These are phyloP conservation scores for Scleroderma bovista DNA, from an alignment of 768 basidiomycete genomes.

Conservation along the genomic window DNA sequence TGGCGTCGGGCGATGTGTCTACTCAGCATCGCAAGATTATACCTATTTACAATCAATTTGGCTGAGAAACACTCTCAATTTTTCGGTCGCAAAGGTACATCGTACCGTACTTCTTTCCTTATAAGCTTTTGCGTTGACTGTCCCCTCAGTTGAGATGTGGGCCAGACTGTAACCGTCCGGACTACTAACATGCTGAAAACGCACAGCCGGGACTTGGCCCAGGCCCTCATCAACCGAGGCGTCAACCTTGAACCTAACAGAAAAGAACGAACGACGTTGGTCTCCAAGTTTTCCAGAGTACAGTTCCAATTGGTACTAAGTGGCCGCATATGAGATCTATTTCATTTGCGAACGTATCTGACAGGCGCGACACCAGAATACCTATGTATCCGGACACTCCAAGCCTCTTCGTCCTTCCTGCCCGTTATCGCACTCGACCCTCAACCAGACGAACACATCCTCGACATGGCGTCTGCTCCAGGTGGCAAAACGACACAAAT, in stretches of 20 bases:
- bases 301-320: constrained; percentile 86
- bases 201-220: constrained; percentile 89
- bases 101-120: constrained; percentile 18
- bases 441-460: constrained; percentile 85
- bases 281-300: constrained; percentile 93
- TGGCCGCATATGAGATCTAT: neutral
- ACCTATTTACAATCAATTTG: constrained; percentile 98
- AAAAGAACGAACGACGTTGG: constrained; percentile 99
- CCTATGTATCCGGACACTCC: constrained; percentile 94
- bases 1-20: too few species aligned
- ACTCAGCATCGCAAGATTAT: too few species aligned
- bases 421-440: constrained; percentile 95
- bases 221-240: constrained; percentile 89
- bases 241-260: constrained; percentile 98
- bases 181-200: constrained; percentile 96
- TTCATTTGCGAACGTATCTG: neutral
- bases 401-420: constrained; percentile 97
- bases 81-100: constrained; percentile 93
- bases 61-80: constrained; percentile 91
- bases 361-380: constrained; percentile 95
- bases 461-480: constrained; percentile 98
- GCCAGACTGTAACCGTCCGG: constrained; percentile 97
- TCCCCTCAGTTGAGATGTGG: constrained; percentile 74
- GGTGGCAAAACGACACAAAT: constrained; percentile 99
- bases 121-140: constrained; percentile 3